Evolutionary conservation across 768 basidiomycete genomes (phyloP).

Genomic region (Russula foetens): DNA sequence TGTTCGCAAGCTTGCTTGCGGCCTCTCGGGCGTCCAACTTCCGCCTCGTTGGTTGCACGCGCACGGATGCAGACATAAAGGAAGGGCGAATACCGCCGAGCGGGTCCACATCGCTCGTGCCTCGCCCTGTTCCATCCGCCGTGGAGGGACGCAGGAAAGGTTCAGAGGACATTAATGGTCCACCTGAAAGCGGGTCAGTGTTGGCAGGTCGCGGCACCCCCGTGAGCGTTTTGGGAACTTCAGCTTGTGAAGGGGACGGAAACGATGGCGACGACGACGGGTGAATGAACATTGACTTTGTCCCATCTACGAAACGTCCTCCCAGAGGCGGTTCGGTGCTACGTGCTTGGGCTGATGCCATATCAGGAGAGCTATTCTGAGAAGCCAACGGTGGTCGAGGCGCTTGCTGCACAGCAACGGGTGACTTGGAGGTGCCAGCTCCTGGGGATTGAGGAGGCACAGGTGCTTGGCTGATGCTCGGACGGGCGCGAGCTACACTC

Average conservation of each 20-base stretch:
- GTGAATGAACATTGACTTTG: constrained; percentile 74
- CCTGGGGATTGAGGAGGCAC: constrained; percentile 41
- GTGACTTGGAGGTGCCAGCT: constrained; percentile 43
- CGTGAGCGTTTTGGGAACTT: neutral
- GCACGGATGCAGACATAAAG: constrained; percentile 66
- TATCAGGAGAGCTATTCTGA: constrained; percentile 25
- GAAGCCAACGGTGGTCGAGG: constrained; percentile 27
- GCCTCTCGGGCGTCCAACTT: constrained; percentile 79
- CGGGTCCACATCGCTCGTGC: constrained; percentile 43
- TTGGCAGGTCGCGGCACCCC: neutral
- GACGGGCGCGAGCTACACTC: constrained; percentile 8
- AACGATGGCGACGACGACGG: constrained; percentile 32
- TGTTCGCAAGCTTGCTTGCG: constrained; percentile 84
- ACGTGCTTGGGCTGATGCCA: constrained; percentile 24
- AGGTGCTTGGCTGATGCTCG: constrained; percentile 25
- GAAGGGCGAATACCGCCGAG: constrained; percentile 53
- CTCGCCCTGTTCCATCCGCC: constrained; percentile 8
- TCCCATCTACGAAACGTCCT: constrained; percentile 63
- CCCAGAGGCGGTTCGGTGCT: constrained; percentile 46
- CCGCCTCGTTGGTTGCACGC: constrained; percentile 60
- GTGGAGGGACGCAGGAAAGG: constrained; percentile 15
- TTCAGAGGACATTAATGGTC: constrained; percentile 11
- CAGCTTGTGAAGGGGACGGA: neutral
- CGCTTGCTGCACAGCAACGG: neutral
- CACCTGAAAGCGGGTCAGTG: constrained; percentile 17